phyloP scores from a whole-genome alignment of 805 yeast species.

The Candida sanyiensis region DNA sequence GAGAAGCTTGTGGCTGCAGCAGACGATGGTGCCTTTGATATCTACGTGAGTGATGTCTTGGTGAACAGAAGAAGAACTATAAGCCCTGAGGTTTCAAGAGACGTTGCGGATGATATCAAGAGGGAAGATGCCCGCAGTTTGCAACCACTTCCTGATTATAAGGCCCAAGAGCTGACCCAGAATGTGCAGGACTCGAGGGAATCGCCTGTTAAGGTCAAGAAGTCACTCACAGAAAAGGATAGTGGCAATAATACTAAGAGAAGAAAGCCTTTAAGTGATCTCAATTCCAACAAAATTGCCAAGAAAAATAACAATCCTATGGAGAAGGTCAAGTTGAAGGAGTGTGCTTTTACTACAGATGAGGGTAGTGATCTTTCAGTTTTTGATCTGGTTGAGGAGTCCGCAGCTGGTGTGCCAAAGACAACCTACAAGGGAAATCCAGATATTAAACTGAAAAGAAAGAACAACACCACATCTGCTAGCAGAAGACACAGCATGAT shows the following conservation, averaged over 20 bases:
- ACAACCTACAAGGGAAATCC: conserved; percentile 23
- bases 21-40: conserved; percentile 15
- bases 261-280: conserved; percentile 21
- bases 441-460: conserved; percentile 15
- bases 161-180: conserved; percentile 6
- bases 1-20: conserved; percentile 60
- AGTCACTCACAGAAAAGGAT: conserved; percentile 19
- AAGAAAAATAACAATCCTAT: conserved; percentile 8
- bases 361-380: conserved; percentile 23
- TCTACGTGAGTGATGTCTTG: conserved; percentile 4
- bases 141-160: not conserved
- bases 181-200: conserved; percentile 10
- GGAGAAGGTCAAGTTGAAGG: conserved; percentile 9
- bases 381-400: conserved; percentile 27
- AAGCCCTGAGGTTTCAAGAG: conserved; percentile 5
- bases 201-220: conserved; percentile 12
- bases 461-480: conserved; percentile 9
- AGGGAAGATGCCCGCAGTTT: not conserved
- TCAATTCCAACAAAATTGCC: conserved; percentile 17
- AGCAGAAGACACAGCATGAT: conserved; percentile 25
- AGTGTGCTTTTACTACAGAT: conserved; percentile 3
- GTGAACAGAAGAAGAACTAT: conserved; percentile 9
- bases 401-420: conserved; percentile 25
- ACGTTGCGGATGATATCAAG: conserved; percentile 5
- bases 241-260: conserved; percentile 24